Base-by-base conservation (phyloP, 257 asterid species). In the Mitragyna speciosa region DNA sequence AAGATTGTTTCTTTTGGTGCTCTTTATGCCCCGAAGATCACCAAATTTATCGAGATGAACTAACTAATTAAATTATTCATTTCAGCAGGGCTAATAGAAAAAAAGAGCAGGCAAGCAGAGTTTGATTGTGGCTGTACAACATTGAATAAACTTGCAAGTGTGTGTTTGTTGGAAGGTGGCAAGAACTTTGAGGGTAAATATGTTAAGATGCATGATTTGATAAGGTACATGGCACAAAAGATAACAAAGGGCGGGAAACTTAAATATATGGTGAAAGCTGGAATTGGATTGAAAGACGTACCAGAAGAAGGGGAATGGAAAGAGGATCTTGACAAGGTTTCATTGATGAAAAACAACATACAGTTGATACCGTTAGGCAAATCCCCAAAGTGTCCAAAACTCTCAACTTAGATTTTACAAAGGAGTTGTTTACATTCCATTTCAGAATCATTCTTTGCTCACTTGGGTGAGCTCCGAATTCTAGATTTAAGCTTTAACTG, bases 191-290 rank as follows among this genome's bases (percentile, higher is more conserved):
- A 49, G 8, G 56, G 26, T n/a, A 71, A 64, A 17, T 43, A 24
- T 45, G 82, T 83, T 41, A 83, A 78, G 79, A 78, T 86, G 85
- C 89, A 86, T 56, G 83, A 79, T 67, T 78, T 83, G 85, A 81
- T 86, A 72, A 81, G 87, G 76, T 83, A 83, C 22, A 75, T 83
- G 85, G 87, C 41, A 36, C 41, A 81, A 12, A 58, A 71, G 72
- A 58, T 83, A 31, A 76, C 83, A 3, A 28, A 64, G 15, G 63
- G 65, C 26, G 6, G 6, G 1, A 78, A 78, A 28, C 77, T 71
- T 7, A 48, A 51, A n/a, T 82, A 77, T 78, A 83, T 86, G 89
- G 87, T 86, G 28, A 81, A 81, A 80, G 77, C 87, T 75, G 89
- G 89, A 48, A 30, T 75, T 33, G 78, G 79, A 19, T 43, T 86